Evolutionary conservation across 768 basidiomycete genomes (phyloP).

Genomic region (Auricularia sp.): DNA sequence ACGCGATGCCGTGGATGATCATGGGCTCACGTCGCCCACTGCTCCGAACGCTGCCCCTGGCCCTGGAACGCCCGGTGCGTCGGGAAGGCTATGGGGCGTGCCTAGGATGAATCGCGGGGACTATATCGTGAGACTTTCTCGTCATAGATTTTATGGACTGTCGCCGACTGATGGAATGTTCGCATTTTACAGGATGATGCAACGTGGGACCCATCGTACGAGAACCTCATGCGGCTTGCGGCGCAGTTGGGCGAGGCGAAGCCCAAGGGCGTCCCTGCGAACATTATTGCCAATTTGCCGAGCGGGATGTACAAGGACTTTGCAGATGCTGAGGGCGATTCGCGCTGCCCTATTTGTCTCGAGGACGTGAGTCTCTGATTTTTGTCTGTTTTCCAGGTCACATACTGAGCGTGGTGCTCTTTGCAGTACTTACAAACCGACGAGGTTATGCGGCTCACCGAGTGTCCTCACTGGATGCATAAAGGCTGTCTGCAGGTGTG

Average conservation of each 20-base stretch:
- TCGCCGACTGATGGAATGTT: not conserved
- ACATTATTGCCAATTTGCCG: slow-evolving; percentile 50
- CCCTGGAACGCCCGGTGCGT: too few relatives aligned
- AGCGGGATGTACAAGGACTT: slow-evolving; percentile 59
- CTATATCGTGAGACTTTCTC: slow-evolving; percentile 39
- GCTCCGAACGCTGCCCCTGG: too few relatives aligned
- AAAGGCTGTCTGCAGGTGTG: slow-evolving; percentile 65
- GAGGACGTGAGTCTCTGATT: slow-evolving; percentile 53
- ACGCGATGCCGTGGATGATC: too few relatives aligned
- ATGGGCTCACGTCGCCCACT: too few relatives aligned
- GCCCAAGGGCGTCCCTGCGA: slow-evolving; percentile 51
- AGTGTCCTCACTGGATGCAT: slow-evolving; percentile 76
- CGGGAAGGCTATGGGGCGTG: not conserved
- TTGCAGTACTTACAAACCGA: slow-evolving; percentile 56
- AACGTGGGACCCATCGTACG: slow-evolving; percentile 68
- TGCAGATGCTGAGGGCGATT: slow-evolving; percentile 55
- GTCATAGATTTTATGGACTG: slow-evolving; percentile 5
- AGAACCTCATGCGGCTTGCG: slow-evolving; percentile 50
- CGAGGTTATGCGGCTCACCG: slow-evolving; percentile 50
- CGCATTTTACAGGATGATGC: slow-evolving; percentile 53
- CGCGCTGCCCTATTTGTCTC: slow-evolving; percentile 71
- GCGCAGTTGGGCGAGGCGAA: slow-evolving; percentile 58
- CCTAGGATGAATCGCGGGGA: slow-evolving; percentile 24
- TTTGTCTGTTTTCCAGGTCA: not conserved
- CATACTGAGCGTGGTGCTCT: slow-evolving; percentile 8